Evolutionary conservation across 345 rosid species (phyloP).

Genomic region (Syzygium jambos): DNA sequence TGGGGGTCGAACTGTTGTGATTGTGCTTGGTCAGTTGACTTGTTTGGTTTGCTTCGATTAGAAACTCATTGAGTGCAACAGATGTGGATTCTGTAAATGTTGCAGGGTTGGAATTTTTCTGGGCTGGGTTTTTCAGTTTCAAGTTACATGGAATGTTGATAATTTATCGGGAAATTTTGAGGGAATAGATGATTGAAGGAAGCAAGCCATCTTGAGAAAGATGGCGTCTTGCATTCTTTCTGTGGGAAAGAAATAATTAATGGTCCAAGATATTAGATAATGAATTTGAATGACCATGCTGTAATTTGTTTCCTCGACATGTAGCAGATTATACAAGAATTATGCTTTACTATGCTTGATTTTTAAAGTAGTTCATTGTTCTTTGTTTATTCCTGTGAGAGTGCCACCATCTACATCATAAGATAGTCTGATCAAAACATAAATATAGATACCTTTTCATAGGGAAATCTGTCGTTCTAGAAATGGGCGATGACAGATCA

Average conservation of each 20-base stretch:
- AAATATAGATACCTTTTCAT: background rate
- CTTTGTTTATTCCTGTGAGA: background rate
- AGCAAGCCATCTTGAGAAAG: background rate
- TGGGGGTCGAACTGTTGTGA: background rate
- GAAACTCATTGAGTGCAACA: background rate
- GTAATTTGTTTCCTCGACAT: background rate
- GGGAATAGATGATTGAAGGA: background rate
- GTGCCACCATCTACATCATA: background rate
- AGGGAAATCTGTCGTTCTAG: background rate
- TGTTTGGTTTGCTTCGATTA: background rate
- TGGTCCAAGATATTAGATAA: rapidly evolving
- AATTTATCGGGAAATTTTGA: background rate
- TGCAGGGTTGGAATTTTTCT: background rate
- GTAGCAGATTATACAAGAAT: background rate
- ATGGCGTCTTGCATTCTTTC: background rate
- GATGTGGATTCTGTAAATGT: background rate
- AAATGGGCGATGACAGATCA: conserved; percentile 32
- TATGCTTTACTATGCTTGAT: background rate
- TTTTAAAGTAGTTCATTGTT: background rate
- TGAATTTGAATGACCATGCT: background rate
- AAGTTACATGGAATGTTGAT: background rate
- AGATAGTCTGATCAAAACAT: background rate
- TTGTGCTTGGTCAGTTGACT: background rate
- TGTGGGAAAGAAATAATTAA: background rate
- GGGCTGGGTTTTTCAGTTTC: background rate